Base-by-base conservation (phyloP, 306 rosid species). In the Arachis stenosperma region DNA sequence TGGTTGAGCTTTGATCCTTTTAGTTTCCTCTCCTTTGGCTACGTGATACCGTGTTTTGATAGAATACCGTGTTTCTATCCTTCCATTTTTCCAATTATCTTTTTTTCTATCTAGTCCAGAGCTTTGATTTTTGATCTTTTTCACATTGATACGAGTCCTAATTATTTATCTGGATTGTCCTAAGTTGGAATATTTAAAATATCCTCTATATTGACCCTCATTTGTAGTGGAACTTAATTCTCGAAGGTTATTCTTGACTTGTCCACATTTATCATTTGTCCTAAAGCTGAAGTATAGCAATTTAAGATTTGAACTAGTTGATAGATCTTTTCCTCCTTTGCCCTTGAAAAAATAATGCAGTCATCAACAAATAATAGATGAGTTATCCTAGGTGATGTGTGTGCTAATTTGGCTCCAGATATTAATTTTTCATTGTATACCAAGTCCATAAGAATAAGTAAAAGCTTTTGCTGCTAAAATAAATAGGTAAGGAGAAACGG, bases 211-310 rank as follows among this genome's bases (percentile, higher is more conserved):
- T 48, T 1, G 5, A 1, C 4, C 12, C 5, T 48, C 2, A 1
- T 12, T 3, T 48, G 5, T 7, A 4, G 3, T 2, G 54, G 2
- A 48, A 13, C 15, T 2, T 3, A 2, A 2, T 4, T 40, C 6
- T 17, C 7, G 14, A 13, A 51, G 6, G 14, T 51, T 22, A 22
- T 1, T 0, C 56, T 7, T 10, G 56, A 13, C 6, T 51, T 51
- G 2, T 5, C 5, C 4, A 51, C 6, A 1, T 51, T 51, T 12
- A 51, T 13, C 14, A 2, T 51, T 51, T 51, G 56, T 7, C 56
- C n/a, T 4, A 14, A 11, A 0, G 7, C 6, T 4, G 2, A 2
- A 0, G 7, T 12, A 5, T 1, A 51, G 2, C 0, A 1, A 6
- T 51, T 51, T 2, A 51, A 22, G 6, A 51, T 51, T 2, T 2